Evolutionary conservation across 257 asterid species (phyloP).

Genomic region (Salvia miltiorrhiza): DNA sequence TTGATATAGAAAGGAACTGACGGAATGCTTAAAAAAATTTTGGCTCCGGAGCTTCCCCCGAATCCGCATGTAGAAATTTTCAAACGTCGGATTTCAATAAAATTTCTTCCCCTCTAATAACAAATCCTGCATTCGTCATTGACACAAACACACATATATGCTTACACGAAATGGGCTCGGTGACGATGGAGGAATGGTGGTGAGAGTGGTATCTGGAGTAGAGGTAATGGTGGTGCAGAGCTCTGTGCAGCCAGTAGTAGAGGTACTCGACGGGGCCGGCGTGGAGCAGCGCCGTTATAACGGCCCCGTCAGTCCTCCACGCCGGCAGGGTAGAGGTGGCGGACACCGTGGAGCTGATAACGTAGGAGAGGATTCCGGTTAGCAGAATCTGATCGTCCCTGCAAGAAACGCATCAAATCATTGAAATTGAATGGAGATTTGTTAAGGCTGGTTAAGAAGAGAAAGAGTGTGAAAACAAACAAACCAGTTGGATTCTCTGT

Average conservation of each 20-base stretch:
- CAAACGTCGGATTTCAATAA: no score
- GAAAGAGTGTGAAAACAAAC: no score
- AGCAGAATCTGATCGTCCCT: conserved; percentile 83
- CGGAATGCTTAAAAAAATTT: no score
- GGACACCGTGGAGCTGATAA: not conserved
- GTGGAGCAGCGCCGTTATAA: conserved; percentile 43
- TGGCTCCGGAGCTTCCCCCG: no score
- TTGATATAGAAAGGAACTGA: no score
- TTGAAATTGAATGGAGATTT: no score
- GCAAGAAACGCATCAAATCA: not conserved
- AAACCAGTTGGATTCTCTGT: conserved; percentile 70
- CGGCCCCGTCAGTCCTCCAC: conserved; percentile 58
- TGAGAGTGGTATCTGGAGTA: conserved; percentile 84
- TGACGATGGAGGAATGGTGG: conserved; percentile 77
- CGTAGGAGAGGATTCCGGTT: conserved; percentile 48
- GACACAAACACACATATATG: no score
- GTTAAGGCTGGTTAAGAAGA: not conserved
- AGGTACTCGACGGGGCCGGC: conserved; percentile 70
- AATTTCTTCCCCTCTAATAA: no score
- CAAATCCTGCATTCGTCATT: no score
- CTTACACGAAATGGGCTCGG: conserved; percentile 70
- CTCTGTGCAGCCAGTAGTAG: conserved; percentile 81
- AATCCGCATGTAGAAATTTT: no score
- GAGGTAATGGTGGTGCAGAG: conserved; percentile 73
- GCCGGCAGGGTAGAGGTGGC: conserved; percentile 31